phyloP scores from a whole-genome alignment of 2,329 filamentous ascomycete genomes.

The Colletotrichum nymphaeae region DNA sequence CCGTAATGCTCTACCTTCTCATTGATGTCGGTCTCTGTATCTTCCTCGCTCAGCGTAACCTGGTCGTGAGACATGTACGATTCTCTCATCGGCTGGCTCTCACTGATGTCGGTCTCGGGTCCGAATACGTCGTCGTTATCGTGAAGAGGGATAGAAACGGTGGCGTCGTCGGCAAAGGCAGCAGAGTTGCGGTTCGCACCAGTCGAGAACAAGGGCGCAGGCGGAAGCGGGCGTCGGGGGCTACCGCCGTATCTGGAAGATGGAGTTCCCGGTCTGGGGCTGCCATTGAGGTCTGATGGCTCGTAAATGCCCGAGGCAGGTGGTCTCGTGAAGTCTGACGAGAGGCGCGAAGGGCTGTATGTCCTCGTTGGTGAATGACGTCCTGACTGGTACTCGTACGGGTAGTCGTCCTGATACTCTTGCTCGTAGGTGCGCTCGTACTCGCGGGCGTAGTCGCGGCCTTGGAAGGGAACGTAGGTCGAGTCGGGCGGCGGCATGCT shows the following conservation, averaged over 20 bases:
- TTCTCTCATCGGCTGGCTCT: slow-evolving; percentile 62
- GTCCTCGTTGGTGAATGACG: slow-evolving; percentile 64
- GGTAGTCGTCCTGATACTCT: slow-evolving; percentile 32
- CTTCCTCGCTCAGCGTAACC: slow-evolving; percentile 63
- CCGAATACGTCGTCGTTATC: slow-evolving; percentile 81
- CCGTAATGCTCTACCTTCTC: slow-evolving; percentile 85
- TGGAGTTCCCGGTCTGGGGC: slow-evolving; percentile 88
- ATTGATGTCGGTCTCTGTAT: slow-evolving; percentile 45
- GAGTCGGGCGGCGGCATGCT: slow-evolving; percentile 72
- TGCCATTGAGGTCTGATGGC: slow-evolving; percentile 88
- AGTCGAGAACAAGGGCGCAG: slow-evolving; percentile 83
- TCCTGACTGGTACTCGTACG: slow-evolving; percentile 29
- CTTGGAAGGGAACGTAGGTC: slow-evolving; percentile 69
- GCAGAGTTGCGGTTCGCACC: slow-evolving; percentile 58
- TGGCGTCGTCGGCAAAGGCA: slow-evolving; percentile 73
- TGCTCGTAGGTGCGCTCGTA: slow-evolving; percentile 39
- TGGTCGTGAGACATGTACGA: slow-evolving; percentile 68
- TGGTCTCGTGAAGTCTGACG: slow-evolving; percentile 75
- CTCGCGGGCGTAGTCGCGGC: slow-evolving; percentile 50
- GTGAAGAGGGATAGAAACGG: slow-evolving; percentile 78
- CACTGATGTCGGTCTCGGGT: slow-evolving; percentile 65
- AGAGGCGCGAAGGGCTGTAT: slow-evolving; percentile 66
- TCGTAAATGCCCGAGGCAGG: slow-evolving; percentile 83
- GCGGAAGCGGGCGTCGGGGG: slow-evolving; percentile 86
- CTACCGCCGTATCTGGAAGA: slow-evolving; percentile 90